Evolutionary conservation across 2,329 filamentous ascomycete species (phyloP), one percentile per base, ranked within the genome.

Genomic region (Atkinsonella hypoxylon): DNA sequence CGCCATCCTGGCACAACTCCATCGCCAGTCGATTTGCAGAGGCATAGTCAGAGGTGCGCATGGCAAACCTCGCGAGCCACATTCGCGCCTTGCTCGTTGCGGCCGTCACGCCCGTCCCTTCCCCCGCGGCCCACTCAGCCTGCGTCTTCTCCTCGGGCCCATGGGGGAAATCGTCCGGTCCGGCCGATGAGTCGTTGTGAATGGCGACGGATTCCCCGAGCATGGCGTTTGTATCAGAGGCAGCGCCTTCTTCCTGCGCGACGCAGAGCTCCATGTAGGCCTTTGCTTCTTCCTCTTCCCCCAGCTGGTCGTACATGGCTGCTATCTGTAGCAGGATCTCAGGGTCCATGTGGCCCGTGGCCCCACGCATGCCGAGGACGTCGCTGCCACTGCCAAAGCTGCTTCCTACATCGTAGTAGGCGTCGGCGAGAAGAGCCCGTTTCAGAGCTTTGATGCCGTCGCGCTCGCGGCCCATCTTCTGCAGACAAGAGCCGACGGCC

Each of bases 371-470:
- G 40, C 69, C 74, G 43, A 74, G 64, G 12, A 71, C 57, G 51
- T 71, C 68, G 22, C 69, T 70, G 38, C 68, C 67, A 57, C 71
- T 73, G 49, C 75, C 70, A 56, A 78, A 74, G 59, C 72, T 77
- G 54, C 78, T 81, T 1, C 76, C 76, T 0, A 71, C 71, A 55
- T 93, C 87, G 62, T 91, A 90, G 64, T 90, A 91, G 48, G 85
- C 88, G 49, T 94, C 89, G 1, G 90, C 89, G 1, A 93, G 79
- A 8, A 98, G 72, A 0, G 93, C 93, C 38, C 93, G 85, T 64
- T 98, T 98, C 59, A 95, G 81, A 0, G 93, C 89, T 61, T 95
- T 93, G 66, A 98, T 96, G 31, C 89, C 91, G 59, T 96, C 90
- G n/a, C 83, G 78, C 47, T 88, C 75, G 50, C 90, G 82, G 48